phyloP scores from a whole-genome alignment of 768 basidiomycete genomes.

The Mycena rebaudengoi region DNA sequence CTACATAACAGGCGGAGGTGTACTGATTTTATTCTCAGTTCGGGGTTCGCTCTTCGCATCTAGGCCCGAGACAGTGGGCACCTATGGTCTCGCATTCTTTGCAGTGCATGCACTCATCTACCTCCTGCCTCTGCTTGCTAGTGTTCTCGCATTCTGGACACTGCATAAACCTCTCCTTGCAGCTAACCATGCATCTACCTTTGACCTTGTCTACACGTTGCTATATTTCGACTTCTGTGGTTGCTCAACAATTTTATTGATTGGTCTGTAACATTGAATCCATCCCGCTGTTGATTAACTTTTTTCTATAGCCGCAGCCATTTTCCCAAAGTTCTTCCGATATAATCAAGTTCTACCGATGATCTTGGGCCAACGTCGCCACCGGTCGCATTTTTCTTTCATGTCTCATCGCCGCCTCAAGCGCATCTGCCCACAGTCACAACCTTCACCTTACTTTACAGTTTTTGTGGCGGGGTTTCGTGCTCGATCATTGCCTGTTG shows the following conservation, averaged over 20 bases:
- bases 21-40: not conserved
- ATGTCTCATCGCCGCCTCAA: not conserved
- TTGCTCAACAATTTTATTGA: not conserved
- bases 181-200: not conserved
- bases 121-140: not conserved
- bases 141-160: not conserved
- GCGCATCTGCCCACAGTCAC: not conserved
- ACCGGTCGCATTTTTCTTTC: constrained; percentile 4
- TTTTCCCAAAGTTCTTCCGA: not conserved
- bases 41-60: not conserved
- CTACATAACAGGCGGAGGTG: no score
- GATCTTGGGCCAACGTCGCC: not conserved
- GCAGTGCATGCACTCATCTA: not conserved
- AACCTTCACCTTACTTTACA: no score
- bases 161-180: not conserved
- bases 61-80: not conserved
- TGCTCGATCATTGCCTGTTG: not conserved
- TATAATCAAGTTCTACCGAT: not conserved
- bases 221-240: not conserved
- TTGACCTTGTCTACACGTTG: not conserved
- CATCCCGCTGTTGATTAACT: not conserved
- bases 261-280: not conserved
- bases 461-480: not conserved
- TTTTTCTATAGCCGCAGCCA: not conserved
- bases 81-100: not conserved